A percentile compares a stretch with the other conserved stretches of the same genome.
These are phyloP conservation scores for Erucastrum elatum DNA, from an alignment of 345 rosid genomes.

Conservation along the genomic window DNA sequence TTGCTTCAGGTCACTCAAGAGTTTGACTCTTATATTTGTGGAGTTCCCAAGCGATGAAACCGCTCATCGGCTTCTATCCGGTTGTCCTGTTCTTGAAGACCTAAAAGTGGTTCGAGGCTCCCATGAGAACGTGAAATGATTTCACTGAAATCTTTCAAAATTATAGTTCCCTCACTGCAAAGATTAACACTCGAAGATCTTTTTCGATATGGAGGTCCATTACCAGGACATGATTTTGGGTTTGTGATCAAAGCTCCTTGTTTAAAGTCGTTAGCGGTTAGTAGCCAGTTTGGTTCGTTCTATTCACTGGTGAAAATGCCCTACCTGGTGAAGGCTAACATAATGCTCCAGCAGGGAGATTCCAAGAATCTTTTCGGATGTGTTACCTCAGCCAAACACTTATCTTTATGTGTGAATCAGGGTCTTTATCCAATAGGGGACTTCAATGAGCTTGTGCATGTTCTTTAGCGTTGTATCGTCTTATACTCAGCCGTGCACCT, in stretches of 20 bases:
- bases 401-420: neutral
- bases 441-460: constrained; percentile 3
- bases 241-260: constrained; percentile 20
- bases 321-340: neutral
- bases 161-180: neutral
- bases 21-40: neutral
- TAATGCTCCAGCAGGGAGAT: neutral
- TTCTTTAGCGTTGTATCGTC: neutral
- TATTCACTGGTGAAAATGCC: neutral
- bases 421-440: neutral
- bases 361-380: neutral
- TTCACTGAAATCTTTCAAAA: neutral
- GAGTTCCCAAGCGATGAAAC: neutral
- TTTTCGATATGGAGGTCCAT: neutral
- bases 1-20: neutral
- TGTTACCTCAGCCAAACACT: neutral
- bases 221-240: neutral
- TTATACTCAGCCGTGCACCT: constrained; percentile 23
- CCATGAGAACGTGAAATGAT: neutral
- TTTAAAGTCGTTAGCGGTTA: neutral
- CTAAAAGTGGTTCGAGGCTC: neutral
- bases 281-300: neutral
- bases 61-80: neutral
- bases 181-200: neutral
- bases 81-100: neutral